phyloP scores from a whole-genome alignment of 2,329 filamentous ascomycete species.

The Colletotrichum chlorophyti region DNA sequence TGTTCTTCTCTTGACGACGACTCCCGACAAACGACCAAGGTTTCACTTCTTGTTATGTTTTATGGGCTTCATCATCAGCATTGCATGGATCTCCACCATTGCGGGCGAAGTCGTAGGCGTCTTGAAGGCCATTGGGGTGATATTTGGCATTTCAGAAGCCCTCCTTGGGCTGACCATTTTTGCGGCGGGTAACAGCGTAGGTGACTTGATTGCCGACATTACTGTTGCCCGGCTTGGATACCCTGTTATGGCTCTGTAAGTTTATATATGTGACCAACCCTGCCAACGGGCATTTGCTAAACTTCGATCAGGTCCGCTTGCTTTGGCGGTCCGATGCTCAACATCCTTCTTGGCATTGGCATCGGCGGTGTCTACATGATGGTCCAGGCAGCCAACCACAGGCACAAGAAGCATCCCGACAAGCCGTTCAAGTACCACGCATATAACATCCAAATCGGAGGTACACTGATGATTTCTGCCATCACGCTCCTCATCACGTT shows the following conservation, averaged over 20 bases:
- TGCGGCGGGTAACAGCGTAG: conserved; percentile 93
- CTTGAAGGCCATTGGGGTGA: conserved; percentile 90
- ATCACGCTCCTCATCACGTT: conserved; percentile 85
- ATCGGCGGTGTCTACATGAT: conserved; percentile 90
- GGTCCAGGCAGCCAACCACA: conserved; percentile 70
- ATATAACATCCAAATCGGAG: conserved; percentile 84
- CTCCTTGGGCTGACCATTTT: conserved; percentile 95
- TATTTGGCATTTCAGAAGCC: conserved; percentile 91
- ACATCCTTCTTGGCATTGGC: conserved; percentile 95
- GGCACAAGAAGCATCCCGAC: conserved; percentile 71
- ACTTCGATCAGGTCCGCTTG: conserved; percentile 72
- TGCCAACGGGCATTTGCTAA: conserved; percentile 33
- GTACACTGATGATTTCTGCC: conserved; percentile 84
- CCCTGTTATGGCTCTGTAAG: conserved; percentile 88
- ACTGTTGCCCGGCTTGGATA: conserved; percentile 93
- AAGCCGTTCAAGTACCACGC: conserved; percentile 71
- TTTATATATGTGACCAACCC: conserved; percentile 29
- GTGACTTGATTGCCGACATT: conserved; percentile 92
- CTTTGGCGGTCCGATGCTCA: conserved; percentile 98
- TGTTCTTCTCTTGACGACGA: conserved; percentile 73
- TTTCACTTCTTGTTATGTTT: conserved; percentile 85
- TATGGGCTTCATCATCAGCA: conserved; percentile 87
- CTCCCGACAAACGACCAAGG: conserved; percentile 69
- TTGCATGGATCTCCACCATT: conserved; percentile 96
- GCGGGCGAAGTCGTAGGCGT: conserved; percentile 95